Percentiles rank a stretch among this genome's conserved stretches.
Evolutionary conservation across 805 yeast species (phyloP).

Genomic region (Ogataea glucozyma): DNA sequence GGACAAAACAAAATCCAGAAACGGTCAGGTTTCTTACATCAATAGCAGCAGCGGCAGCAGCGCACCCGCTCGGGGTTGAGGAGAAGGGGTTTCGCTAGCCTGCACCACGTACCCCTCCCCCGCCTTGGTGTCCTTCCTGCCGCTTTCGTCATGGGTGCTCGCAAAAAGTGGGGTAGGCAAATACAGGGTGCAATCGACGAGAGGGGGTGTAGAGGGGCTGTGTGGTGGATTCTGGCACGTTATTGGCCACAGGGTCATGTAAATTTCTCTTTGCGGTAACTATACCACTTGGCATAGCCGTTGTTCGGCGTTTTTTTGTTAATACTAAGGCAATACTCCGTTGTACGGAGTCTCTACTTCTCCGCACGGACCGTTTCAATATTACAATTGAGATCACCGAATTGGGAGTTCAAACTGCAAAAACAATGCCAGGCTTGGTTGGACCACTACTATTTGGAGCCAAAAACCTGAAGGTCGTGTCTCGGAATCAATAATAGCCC

Average conservation of each 20-base stretch:
- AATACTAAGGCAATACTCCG: slow-evolving; percentile 1
- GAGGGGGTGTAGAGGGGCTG: background rate
- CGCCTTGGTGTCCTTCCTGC: slow-evolving; percentile 3
- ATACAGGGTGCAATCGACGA: background rate
- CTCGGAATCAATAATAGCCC: slow-evolving; percentile 3
- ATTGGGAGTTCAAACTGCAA: background rate
- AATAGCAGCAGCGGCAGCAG: too few species aligned
- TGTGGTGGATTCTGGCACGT: background rate
- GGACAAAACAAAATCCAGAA: background rate
- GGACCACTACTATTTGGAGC: background rate
- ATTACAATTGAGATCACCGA: background rate
- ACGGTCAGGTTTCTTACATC: too few species aligned
- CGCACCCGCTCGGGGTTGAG: background rate
- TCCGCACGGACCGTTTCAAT: slow-evolving; percentile 6
- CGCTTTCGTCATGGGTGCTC: slow-evolving; percentile 2
- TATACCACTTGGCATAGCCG: background rate
- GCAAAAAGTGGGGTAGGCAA: slow-evolving; percentile 5
- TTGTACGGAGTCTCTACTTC: background rate
- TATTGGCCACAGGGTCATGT: background rate
- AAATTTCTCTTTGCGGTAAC: background rate
- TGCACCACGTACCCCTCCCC: slow-evolving; percentile 1
- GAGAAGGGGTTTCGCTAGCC: background rate
- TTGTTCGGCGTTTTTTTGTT: background rate
- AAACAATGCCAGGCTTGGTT: background rate
- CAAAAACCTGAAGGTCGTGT: slow-evolving; percentile 1